A percentile compares a stretch with the other conserved stretches of the same genome.
These are phyloP conservation scores for Crithidia brevicula DNA, from an alignment of 208 protist genomes.

Conservation along the genomic window DNA sequence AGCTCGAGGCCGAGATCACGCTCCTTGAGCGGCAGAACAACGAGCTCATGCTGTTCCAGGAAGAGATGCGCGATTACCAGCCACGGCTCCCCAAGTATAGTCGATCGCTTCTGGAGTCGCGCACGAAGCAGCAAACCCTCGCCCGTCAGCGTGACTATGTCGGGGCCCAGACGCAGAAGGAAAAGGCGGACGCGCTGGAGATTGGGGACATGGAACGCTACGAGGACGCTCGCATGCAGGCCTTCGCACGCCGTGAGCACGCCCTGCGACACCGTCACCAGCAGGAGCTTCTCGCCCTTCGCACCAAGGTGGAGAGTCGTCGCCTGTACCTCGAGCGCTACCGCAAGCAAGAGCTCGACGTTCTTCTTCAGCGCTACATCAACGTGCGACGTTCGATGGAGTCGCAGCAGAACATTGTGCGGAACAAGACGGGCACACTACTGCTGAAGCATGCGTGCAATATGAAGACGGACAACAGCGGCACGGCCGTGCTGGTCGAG, in stretches of 20 bases:
- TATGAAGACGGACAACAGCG: constrained; percentile 78
- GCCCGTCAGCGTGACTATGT: constrained; percentile 90
- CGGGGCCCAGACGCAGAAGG: constrained; percentile 79
- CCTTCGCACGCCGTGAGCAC: constrained; percentile 72
- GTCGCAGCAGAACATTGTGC: constrained; percentile 89
- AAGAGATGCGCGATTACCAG: constrained; percentile 65
- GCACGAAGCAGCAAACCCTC: constrained; percentile 83
- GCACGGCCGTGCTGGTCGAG: constrained; percentile 69
- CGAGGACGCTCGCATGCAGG: constrained; percentile 49
- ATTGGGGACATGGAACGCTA: constrained; percentile 72
- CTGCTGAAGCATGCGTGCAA: constrained; percentile 90
- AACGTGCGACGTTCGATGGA: constrained; percentile 86
- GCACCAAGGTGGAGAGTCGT: constrained; percentile 72
- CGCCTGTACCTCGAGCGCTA: constrained; percentile 72
- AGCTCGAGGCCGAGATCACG: constrained; percentile 76
- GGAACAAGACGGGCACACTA: constrained; percentile 82
- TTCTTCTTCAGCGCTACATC: constrained; percentile 88
- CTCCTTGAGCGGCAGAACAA: constrained; percentile 92
- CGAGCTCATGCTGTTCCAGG: constrained; percentile 78
- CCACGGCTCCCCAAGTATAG: constrained; percentile 72
- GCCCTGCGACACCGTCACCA: constrained; percentile 72
- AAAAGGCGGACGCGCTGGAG: constrained; percentile 79
- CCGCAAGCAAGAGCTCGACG: constrained; percentile 87
- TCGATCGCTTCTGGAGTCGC: constrained; percentile 75
- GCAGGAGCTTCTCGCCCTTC: constrained; percentile 84